These are phyloP conservation scores for Aureobasidium sp. DNA, from an alignment of 2,329 filamentous ascomycete species.

Conservation along the genomic window DNA sequence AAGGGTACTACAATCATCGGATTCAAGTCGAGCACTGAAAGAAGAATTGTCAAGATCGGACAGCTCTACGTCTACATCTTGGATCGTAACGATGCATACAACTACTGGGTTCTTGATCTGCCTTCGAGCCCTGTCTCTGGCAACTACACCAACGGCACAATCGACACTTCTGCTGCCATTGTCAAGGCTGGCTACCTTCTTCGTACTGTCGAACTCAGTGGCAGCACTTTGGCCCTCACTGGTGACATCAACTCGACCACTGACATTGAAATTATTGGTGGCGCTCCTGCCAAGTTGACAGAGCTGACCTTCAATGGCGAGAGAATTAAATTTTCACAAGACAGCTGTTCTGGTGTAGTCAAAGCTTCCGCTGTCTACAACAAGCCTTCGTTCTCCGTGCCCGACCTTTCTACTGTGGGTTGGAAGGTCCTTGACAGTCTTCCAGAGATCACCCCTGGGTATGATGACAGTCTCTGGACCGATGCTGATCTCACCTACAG, in stretches of 20 bases:
- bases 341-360: constrained; percentile 31
- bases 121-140: constrained; percentile 31
- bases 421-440: constrained; percentile 68
- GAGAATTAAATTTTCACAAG: constrained; percentile 31
- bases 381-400: constrained; percentile 47
- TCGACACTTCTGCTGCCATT: constrained; percentile 39
- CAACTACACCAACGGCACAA: constrained; percentile 29
- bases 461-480: constrained; percentile 64
- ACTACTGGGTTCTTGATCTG: constrained; percentile 60
- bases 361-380: constrained; percentile 47
- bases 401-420: constrained; percentile 43
- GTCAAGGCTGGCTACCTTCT: constrained; percentile 61
- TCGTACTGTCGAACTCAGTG: constrained; percentile 51
- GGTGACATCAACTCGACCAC: constrained; percentile 69
- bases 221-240: constrained; percentile 52
- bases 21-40: constrained; percentile 50
- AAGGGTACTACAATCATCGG: constrained; percentile 44
- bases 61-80: constrained; percentile 51
- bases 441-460: constrained; percentile 57
- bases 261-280: constrained; percentile 61
- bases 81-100: constrained; percentile 52
- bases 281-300: constrained; percentile 45
- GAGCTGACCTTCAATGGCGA: constrained; percentile 57
- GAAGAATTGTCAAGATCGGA: constrained; percentile 46
- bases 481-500: constrained; percentile 51